Evolutionary conservation across 2,329 filamentous ascomycete species (phyloP), one percentile per base, ranked within the genome.

Genomic region (Penicillium frequentans): DNA sequence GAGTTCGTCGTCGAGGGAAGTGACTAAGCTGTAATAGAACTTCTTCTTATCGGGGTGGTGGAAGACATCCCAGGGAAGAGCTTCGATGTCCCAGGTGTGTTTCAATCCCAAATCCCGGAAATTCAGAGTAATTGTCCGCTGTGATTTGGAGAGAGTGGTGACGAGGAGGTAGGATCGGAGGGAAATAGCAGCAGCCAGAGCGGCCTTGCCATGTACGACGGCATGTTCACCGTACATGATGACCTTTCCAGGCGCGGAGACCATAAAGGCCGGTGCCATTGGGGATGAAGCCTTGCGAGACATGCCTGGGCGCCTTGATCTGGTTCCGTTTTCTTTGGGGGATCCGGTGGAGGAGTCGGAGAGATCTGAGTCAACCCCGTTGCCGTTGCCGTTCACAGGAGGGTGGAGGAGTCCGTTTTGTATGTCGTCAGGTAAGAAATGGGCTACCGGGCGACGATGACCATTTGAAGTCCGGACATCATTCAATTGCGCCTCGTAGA

Each of bases 161-260:
- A 98, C 93, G 68, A 96, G 92, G 49, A 99, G 89, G 74, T 98
- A 99, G 45, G 95, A 98, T 66, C 95, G 89, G 27, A 99, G 84
- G 27, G 95, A 96, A 57, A 99, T 96, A 29, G 95, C 89, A 24
- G 95, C 96, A 52, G 95, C 95, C 75, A 99, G 93, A 57, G 95
- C 93, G 65, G 92, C 87, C 88, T 97, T 98, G 71, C 93, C 93
- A 71, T 99, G 87, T 21, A 99, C 95, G n/a, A 98, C 95, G 2
- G 95, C 90, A 79, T 99, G 95, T 75, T 99, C 95, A 64, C 95
- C 95, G 77, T 93, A 98, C 52, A 98, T 91, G 73, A 99, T 99
- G 71, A 97, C 95, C 75, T 99, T 99, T 62, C 93, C 96, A 0
- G 95, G 95, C 2, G 96, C 93, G 16, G 95, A 98, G 56, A 98